A percentile compares a stretch with the other conserved stretches of the same genome.
Conservation (phyloP, 2,329 filamentous ascomycete species). For the Ceratocystis lukuohia region DNA sequence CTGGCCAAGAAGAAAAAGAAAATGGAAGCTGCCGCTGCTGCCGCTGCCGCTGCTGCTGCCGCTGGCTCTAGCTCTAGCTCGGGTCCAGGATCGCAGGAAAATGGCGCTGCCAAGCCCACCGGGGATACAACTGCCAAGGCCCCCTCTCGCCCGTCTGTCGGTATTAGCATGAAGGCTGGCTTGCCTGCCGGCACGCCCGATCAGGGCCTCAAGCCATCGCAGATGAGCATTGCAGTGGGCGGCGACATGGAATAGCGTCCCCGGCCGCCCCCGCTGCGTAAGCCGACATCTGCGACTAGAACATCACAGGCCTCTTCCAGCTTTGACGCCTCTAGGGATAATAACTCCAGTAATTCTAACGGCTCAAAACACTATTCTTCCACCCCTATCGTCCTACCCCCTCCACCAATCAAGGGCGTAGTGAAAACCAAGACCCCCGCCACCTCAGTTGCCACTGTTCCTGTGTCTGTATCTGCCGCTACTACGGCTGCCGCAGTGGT, state of each 20-base stretch:
- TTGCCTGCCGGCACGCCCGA: constrained; percentile 12
- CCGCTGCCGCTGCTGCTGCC: constrained; percentile 8
- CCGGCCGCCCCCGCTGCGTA: constrained; percentile 9
- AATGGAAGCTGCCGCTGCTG: constrained; percentile 38
- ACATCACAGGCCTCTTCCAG: neutral
- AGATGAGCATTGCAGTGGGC: constrained; percentile 19
- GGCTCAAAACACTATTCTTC: neutral
- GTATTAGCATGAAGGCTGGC: constrained; percentile 14
- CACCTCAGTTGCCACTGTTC: too few species aligned
- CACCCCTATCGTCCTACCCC: neutral
- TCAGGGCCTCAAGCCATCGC: constrained; percentile 13
- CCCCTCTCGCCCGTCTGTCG: constrained; percentile 17
- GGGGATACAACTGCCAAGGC: neutral
- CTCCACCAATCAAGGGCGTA: neutral
- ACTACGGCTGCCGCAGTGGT: neutral
- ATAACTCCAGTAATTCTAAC: too few species aligned
- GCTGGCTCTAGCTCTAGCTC: neutral
- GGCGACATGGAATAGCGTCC: constrained; percentile 18
- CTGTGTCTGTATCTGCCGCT: neutral
- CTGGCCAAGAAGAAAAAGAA: constrained; percentile 84
- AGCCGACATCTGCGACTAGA: neutral
- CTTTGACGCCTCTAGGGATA: neutral
- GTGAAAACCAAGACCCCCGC: neutral
- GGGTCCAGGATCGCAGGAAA: neutral
- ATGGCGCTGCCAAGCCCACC: neutral